Percentiles rank a stretch among this genome's conserved stretches.
Evolutionary conservation across 1,284 basidiomycete species (phyloP).

Genomic region (Wallemia ichthyophaga): DNA sequence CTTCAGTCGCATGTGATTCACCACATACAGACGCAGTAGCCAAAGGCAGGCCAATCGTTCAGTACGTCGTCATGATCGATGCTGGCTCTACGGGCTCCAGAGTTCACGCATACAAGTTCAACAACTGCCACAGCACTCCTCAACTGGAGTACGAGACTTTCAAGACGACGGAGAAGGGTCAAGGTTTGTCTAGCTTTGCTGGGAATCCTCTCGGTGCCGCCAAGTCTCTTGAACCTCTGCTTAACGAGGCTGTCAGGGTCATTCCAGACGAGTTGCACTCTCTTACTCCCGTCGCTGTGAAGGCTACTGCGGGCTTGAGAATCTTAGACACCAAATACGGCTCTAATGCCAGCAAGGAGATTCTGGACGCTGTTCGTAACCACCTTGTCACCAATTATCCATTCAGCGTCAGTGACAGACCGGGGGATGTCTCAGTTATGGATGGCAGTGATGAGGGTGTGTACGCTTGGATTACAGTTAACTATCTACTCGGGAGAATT

Average conservation of each 20-base stretch:
- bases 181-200: conserved; percentile 44
- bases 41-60: conserved; percentile 27
- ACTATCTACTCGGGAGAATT: conserved; percentile 57
- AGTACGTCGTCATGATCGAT: conserved; percentile 92
- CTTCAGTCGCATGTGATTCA: background rate
- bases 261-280: conserved; percentile 35
- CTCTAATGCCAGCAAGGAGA: conserved; percentile 31
- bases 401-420: conserved; percentile 31
- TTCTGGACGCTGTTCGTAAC: conserved; percentile 41
- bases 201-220: conserved; percentile 37
- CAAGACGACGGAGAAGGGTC: conserved; percentile 33
- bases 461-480: conserved; percentile 93
- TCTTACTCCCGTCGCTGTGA: conserved; percentile 73
- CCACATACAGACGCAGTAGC: background rate
- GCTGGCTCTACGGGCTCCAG: conserved; percentile 90
- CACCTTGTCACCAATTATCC: conserved; percentile 36
- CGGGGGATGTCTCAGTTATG: conserved; percentile 54
- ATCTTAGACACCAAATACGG: conserved; percentile 26
- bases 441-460: conserved; percentile 91
- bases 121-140: conserved; percentile 53
- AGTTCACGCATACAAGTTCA: conserved; percentile 94
- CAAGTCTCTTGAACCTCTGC: conserved; percentile 40
- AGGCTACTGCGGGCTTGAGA: conserved; percentile 78
- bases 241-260: conserved; percentile 45
- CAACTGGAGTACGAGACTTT: conserved; percentile 82